phyloP scores from a whole-genome alignment of 768 basidiomycete genomes.

The Lactarius psammicola region DNA sequence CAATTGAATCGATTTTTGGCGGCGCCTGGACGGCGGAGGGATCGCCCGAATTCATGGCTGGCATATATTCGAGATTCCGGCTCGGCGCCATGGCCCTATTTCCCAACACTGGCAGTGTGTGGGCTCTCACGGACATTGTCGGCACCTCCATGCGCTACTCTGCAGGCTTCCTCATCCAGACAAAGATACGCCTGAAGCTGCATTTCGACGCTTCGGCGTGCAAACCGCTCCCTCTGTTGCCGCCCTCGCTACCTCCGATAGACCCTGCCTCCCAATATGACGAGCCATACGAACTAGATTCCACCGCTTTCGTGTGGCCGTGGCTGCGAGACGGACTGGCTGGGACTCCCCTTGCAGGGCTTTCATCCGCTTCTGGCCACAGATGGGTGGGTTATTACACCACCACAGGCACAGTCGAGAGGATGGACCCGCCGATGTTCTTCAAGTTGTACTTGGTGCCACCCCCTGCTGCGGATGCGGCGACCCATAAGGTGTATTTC shows the following conservation, averaged over 20 bases:
- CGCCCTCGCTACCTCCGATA: neutral
- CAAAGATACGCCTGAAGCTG: neutral
- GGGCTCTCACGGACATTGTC: neutral
- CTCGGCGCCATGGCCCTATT: no score
- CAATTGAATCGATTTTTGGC: constrained; percentile 15
- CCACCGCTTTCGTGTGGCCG: neutral
- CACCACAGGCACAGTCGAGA: no score
- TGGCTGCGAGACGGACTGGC: constrained; percentile 15
- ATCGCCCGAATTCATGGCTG: neutral
- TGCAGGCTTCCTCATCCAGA: constrained; percentile 10
- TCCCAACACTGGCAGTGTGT: neutral
- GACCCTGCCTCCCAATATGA: neutral
- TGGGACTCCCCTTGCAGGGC: constrained; percentile 10
- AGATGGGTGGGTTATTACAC: constrained; percentile 17
- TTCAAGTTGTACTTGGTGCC: neutral
- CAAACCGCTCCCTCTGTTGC: neutral
- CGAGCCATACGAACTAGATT: neutral
- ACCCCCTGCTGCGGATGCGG: neutral
- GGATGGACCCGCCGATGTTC: neutral
- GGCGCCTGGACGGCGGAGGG: neutral
- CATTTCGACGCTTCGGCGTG: neutral
- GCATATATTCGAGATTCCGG: neutral
- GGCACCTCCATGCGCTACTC: neutral
- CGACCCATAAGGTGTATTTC: neutral
- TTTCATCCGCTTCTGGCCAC: neutral